Conservation (phyloP, 352 stramenopile species). For the Elongisporangium prolatum region DNA sequence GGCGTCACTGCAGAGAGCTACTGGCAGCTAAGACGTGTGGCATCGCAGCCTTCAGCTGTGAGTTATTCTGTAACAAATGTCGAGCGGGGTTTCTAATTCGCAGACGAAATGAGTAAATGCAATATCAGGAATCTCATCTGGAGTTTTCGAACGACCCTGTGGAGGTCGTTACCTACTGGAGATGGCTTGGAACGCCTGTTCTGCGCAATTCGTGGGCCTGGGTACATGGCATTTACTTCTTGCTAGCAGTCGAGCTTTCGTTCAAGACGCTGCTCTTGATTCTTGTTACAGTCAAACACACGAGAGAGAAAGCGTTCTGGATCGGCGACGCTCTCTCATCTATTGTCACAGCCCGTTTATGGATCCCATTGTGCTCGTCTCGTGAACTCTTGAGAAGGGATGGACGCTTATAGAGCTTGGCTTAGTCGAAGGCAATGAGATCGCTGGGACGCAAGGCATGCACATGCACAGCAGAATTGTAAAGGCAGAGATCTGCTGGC, state of each 20-base stretch:
- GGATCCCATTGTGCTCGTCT: constrained; percentile 17
- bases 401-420: constrained; percentile 44
- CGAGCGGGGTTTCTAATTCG: constrained; percentile 25
- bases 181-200: constrained; percentile 14
- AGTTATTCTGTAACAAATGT: constrained; percentile 11
- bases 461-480: constrained; percentile 27
- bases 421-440: constrained; percentile 24
- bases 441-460: constrained; percentile 15
- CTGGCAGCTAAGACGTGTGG: constrained; percentile 12
- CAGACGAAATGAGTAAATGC: constrained; percentile 13
- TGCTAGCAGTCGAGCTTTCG: constrained; percentile 24
- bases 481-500: constrained; percentile 36
- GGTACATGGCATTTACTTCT: constrained; percentile 33
- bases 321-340: constrained; percentile 35
- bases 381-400: constrained; percentile 33
- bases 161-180: constrained; percentile 8
- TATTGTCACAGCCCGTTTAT: constrained; percentile 19
- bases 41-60: neutral
- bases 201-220: constrained; percentile 29
- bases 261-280: constrained; percentile 22
- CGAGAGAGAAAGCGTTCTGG: constrained; percentile 28
- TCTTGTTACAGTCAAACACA: constrained; percentile 21
- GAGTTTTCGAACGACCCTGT: neutral
- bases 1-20: constrained; percentile 16
- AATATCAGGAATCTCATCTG: constrained; percentile 22